A percentile compares a stretch with the other conserved stretches of the same genome.
Conservation (phyloP, 306 rosid species). For the Bauhinia variegata region DNA sequence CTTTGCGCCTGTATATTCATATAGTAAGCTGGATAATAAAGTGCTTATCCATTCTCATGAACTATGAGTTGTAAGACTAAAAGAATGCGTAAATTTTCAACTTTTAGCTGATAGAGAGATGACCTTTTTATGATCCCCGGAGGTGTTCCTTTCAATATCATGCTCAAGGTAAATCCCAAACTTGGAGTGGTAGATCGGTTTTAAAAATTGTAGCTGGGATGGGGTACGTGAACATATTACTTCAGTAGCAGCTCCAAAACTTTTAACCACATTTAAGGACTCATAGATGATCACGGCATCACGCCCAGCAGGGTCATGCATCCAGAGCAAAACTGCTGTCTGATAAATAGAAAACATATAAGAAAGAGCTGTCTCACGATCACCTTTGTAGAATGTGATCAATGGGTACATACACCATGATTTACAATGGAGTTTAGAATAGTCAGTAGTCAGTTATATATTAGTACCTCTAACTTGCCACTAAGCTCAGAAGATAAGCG, state of each 20-base stretch:
- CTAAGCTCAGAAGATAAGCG: conserved; percentile 70
- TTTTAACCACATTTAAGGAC: conserved; percentile 31
- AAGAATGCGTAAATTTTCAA: not conserved
- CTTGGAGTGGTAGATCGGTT: conserved; percentile 57
- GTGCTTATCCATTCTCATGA: conserved; percentile 20
- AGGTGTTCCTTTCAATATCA: conserved; percentile 57
- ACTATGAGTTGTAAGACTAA: not conserved
- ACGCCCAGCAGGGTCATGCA: conserved; percentile 76
- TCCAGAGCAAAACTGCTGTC: conserved; percentile 78
- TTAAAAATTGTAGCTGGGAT: conserved; percentile 72
- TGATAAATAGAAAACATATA: conserved; percentile 30
- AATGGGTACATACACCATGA: not conserved
- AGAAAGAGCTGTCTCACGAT: not conserved
- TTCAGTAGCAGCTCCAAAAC: conserved; percentile 72
- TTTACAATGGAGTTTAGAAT: not conserved
- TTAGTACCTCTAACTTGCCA: conserved; percentile 68
- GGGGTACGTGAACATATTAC: conserved; percentile 77
- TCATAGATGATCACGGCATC: conserved; percentile 61
- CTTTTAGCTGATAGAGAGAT: conserved; percentile 2
- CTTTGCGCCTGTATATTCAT: not conserved
- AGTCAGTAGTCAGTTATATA: not conserved
- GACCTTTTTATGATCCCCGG: conserved; percentile 75
- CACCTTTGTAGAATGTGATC: not conserved
- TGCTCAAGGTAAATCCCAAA: conserved; percentile 55
- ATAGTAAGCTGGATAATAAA: too few species aligned